Conservation (phyloP, 495 filamentous ascomycete genomes). For the Chaetomium tenue region DNA sequence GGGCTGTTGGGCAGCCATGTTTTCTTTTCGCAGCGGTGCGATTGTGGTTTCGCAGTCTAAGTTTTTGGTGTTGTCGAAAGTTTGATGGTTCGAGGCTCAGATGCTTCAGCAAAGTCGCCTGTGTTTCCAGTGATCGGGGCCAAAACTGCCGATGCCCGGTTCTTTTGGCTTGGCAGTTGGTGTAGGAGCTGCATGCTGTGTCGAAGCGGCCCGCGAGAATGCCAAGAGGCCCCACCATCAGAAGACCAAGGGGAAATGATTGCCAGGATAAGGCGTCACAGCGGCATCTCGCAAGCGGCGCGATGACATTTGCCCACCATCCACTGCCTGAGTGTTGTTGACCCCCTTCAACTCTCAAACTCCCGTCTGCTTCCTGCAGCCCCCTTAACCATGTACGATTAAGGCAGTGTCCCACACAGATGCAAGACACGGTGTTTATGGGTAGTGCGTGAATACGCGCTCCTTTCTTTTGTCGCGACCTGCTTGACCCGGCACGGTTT, state of each 20-base stretch:
- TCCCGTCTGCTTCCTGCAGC: not conserved
- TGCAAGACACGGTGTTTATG: conserved; percentile 1
- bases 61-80: not conserved
- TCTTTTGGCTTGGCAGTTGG: not conserved
- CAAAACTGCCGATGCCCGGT: not conserved
- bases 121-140: not conserved
- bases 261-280: conserved; percentile 18
- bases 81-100: not conserved
- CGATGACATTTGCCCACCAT: not conserved
- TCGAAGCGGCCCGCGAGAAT: too few species aligned
- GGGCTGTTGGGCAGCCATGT: conserved; percentile 44
- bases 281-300: not conserved
- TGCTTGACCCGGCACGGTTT: not conserved
- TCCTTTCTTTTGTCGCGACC: conserved; percentile 2
- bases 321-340: not conserved
- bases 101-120: not conserved
- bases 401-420: not conserved
- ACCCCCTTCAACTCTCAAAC: not conserved
- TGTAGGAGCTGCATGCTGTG: too few species aligned
- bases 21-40: conserved; percentile 9
- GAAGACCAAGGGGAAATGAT: conserved; percentile 13
- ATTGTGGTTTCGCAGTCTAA: not conserved
- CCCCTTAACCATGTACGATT: conserved; percentile 13
- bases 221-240: conserved; percentile 11
- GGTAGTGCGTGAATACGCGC: conserved; percentile 1